Conservation (phyloP, 371 early-diverging fungal genomes). For the Circinella minor region DNA sequence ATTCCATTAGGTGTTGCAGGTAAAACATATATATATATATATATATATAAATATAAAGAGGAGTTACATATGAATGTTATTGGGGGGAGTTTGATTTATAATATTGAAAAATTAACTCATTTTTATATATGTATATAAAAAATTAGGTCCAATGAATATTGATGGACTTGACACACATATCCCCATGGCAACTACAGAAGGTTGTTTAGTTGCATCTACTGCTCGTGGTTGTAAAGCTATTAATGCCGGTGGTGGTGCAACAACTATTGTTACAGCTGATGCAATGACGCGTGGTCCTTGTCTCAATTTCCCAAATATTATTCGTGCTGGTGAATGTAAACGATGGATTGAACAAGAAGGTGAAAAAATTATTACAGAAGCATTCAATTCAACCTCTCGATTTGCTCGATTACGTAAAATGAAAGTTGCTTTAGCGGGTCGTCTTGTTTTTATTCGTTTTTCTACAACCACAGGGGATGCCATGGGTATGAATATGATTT, state of each 20-base stretch:
- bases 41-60: not conserved
- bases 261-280: slow-evolving; percentile 82
- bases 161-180: slow-evolving; percentile 82
- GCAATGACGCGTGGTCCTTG: slow-evolving; percentile 96
- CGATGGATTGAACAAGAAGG: slow-evolving; percentile 81
- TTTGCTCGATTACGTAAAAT: slow-evolving; percentile 84
- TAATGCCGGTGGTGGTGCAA: slow-evolving; percentile 86
- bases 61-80: not conserved
- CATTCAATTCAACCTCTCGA: slow-evolving; percentile 89
- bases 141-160: slow-evolving; percentile 70
- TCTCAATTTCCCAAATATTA: slow-evolving; percentile 79
- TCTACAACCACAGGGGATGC: slow-evolving; percentile 95
- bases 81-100: too few species aligned
- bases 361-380: slow-evolving; percentile 63
- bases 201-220: slow-evolving; percentile 91
- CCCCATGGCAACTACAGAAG: slow-evolving; percentile 98
- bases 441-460: slow-evolving; percentile 84
- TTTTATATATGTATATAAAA: too few species aligned
- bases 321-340: slow-evolving; percentile 74
- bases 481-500: slow-evolving; percentile 99
- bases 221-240: slow-evolving; percentile 96
- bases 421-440: slow-evolving; percentile 88
- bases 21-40: not conserved
- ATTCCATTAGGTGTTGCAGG: slow-evolving; percentile 91
- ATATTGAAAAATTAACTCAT: too few species aligned